Evolutionary conservation across 768 basidiomycete genomes (phyloP).

Genomic region (Suillus bovinus): DNA sequence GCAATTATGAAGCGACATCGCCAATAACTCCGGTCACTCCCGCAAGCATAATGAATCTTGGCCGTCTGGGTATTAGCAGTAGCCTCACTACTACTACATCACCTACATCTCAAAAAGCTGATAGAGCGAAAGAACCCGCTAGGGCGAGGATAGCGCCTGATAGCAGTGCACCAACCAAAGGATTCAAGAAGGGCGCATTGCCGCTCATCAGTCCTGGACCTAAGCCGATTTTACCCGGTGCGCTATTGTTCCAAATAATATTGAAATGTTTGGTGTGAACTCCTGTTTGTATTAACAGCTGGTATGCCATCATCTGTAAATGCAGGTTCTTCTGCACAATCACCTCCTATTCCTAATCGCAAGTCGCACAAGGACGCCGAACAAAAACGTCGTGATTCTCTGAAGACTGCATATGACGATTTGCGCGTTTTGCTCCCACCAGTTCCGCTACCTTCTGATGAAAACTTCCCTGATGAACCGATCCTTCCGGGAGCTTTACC

Average conservation of each 20-base stretch:
- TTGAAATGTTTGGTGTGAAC: neutral
- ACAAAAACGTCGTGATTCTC: conserved; percentile 94
- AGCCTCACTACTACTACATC: conserved; percentile 29
- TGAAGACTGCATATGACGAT: conserved; percentile 92
- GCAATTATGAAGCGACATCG: conserved; percentile 10
- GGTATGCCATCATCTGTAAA: conserved; percentile 33
- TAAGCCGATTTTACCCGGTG: conserved; percentile 76
- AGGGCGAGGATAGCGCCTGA: conserved; percentile 28
- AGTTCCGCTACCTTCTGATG: conserved; percentile 79
- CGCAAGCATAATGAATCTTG: conserved; percentile 90
- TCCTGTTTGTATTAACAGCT: conserved; percentile 26
- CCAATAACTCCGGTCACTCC: conserved; percentile 79
- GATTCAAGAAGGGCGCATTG: conserved; percentile 29
- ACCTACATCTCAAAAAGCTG: conserved; percentile 28
- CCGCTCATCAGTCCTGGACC: conserved; percentile 52
- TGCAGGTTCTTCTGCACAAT: conserved; percentile 22
- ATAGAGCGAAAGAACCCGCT: conserved; percentile 31
- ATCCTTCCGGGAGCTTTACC: conserved; percentile 86
- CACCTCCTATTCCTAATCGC: conserved; percentile 54
- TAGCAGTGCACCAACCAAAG: conserved; percentile 20
- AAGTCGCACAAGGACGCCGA: conserved; percentile 95
- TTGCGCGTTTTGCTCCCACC: conserved; percentile 83
- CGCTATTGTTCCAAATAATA: conserved; percentile 15
- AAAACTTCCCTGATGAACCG: conserved; percentile 68
- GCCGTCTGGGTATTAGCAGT: conserved; percentile 55